phyloP scores from a whole-genome alignment of 2,329 filamentous ascomycete species.

The Talaromyces sp. region DNA sequence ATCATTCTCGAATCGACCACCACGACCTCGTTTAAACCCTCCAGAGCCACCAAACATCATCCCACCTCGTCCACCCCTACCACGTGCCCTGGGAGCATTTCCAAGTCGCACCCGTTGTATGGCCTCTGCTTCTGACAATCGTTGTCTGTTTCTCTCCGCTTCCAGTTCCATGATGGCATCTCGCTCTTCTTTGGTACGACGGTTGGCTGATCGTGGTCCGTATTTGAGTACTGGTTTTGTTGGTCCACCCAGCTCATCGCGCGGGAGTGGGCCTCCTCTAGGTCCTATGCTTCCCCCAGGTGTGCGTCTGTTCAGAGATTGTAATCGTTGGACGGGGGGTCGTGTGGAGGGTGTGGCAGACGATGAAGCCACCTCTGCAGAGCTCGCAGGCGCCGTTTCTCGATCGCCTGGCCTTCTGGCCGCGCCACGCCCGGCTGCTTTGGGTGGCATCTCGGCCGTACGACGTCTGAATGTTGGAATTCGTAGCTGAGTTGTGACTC shows the following conservation, averaged over 20 bases:
- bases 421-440: slow-evolving; percentile 29
- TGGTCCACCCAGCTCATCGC: slow-evolving; percentile 29
- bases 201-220: slow-evolving; percentile 42
- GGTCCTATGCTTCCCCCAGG: slow-evolving; percentile 40
- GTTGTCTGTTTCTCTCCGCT: slow-evolving; percentile 40
- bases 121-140: slow-evolving; percentile 42
- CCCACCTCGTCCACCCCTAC: slow-evolving; percentile 34
- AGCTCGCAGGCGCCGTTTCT: slow-evolving; percentile 18
- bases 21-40: slow-evolving; percentile 31
- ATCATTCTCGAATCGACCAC: slow-evolving; percentile 26
- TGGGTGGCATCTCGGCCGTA: slow-evolving; percentile 34
- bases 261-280: slow-evolving; percentile 22
- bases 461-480: background rate
- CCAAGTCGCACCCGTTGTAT: slow-evolving; percentile 36
- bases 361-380: slow-evolving; percentile 22
- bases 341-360: slow-evolving; percentile 24
- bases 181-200: slow-evolving; percentile 48
- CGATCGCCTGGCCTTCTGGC: background rate
- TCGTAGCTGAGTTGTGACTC: background rate
- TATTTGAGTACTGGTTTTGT: slow-evolving; percentile 44
- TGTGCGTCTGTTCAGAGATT: slow-evolving; percentile 42
- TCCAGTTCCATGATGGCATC: slow-evolving; percentile 45
- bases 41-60: slow-evolving; percentile 28
- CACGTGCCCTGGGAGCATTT: slow-evolving; percentile 31
- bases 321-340: slow-evolving; percentile 43